Evolutionary conservation across 768 basidiomycete species (phyloP).

Genomic region (Bullera alba): DNA sequence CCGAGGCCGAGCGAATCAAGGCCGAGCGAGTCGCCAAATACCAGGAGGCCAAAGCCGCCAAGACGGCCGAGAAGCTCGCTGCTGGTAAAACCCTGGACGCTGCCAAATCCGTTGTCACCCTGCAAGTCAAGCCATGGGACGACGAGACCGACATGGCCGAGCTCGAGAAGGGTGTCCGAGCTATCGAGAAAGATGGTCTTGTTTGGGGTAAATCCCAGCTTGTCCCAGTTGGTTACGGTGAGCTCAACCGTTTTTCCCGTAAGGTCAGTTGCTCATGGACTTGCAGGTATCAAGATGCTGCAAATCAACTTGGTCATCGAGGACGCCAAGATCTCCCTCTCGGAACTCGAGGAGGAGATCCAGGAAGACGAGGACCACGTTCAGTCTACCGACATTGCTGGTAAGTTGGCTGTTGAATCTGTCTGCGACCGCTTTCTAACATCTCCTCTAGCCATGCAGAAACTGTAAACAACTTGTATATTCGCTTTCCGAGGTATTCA

Average conservation of each 20-base stretch:
- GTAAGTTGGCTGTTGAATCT: slow-evolving; percentile 13
- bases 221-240: slow-evolving; percentile 74
- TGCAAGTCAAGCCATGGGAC: slow-evolving; percentile 99
- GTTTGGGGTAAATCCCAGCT: slow-evolving; percentile 93
- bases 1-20: slow-evolving; percentile 78
- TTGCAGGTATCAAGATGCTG: slow-evolving; percentile 76
- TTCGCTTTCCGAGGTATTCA: neutral
- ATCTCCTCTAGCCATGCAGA: slow-evolving; percentile 33
- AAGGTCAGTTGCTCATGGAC: slow-evolving; percentile 4
- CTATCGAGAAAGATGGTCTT: slow-evolving; percentile 80
- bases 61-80: slow-evolving; percentile 71
- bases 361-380: slow-evolving; percentile 55
- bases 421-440: slow-evolving; percentile 3
- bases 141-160: slow-evolving; percentile 95
- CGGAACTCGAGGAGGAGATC: slow-evolving; percentile 88
- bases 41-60: slow-evolving; percentile 83
- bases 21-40: slow-evolving; percentile 89
- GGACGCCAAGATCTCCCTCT: slow-evolving; percentile 89
- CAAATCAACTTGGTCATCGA: slow-evolving; percentile 65
- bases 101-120: slow-evolving; percentile 84
- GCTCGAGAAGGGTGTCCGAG: slow-evolving; percentile 74
- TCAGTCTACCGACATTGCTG: slow-evolving; percentile 84
- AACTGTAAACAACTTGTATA: slow-evolving; percentile 35
- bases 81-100: slow-evolving; percentile 46
- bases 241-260: slow-evolving; percentile 5